Evolutionary conservation across 2,329 filamentous ascomycete genomes (phyloP).

Genomic region (Colletotrichum tofieldiae): DNA sequence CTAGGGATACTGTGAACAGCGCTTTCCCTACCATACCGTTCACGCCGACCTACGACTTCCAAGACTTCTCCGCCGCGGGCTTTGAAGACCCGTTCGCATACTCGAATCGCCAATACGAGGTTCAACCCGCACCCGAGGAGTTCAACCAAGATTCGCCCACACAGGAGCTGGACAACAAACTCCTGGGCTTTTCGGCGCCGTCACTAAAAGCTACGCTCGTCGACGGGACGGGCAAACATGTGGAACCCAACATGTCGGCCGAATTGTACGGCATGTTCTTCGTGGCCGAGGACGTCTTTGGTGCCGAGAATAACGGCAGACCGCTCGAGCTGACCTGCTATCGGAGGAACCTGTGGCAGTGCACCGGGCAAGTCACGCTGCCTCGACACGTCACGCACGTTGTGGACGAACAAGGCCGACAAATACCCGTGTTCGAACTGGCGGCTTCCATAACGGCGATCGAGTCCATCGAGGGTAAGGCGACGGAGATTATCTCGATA

Average conservation of each 20-base stretch:
- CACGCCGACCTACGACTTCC: slow-evolving; percentile 73
- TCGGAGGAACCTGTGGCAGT: slow-evolving; percentile 94
- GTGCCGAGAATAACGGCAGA: slow-evolving; percentile 69
- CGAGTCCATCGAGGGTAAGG: slow-evolving; percentile 93
- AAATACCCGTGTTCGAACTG: slow-evolving; percentile 82
- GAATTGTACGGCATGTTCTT: slow-evolving; percentile 93
- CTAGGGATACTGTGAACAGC: slow-evolving; percentile 61
- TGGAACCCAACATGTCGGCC: slow-evolving; percentile 75
- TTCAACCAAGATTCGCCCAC: slow-evolving; percentile 65
- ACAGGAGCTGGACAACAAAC: slow-evolving; percentile 76
- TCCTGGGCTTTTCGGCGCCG: slow-evolving; percentile 81
- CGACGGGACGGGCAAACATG: slow-evolving; percentile 75
- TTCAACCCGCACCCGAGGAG: slow-evolving; percentile 60
- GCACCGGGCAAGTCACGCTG: slow-evolving; percentile 87
- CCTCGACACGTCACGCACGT: slow-evolving; percentile 81
- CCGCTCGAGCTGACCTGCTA: slow-evolving; percentile 94
- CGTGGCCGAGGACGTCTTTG: slow-evolving; percentile 85
- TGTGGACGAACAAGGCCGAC: slow-evolving; percentile 81
- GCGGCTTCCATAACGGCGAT: slow-evolving; percentile 87
- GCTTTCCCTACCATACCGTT: slow-evolving; percentile 65
- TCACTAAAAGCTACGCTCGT: slow-evolving; percentile 73
- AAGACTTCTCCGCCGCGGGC: slow-evolving; percentile 69
- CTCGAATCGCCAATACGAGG: slow-evolving; percentile 64
- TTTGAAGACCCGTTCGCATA: slow-evolving; percentile 79
- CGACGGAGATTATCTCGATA: slow-evolving; percentile 95